A percentile compares a stretch with the other conserved stretches of the same genome.
These are phyloP conservation scores for Chaetoceros muelleri DNA, from an alignment of 108 stramenopile species.

Conservation along the genomic window DNA sequence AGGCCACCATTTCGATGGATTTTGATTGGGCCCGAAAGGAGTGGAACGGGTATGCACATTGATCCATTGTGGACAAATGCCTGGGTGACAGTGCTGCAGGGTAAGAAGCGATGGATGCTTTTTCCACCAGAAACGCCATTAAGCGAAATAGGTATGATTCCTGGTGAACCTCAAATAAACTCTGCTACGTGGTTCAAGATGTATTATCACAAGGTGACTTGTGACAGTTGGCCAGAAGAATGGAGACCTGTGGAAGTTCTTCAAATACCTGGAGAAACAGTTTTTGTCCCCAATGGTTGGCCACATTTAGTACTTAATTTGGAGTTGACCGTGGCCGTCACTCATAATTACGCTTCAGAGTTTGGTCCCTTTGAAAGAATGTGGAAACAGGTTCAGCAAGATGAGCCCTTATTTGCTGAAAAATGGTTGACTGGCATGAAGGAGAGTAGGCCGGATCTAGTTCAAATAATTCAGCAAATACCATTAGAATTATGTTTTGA, in stretches of 20 bases:
- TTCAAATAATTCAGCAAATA: too few relatives aligned
- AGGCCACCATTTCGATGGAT: slow-evolving; percentile 82
- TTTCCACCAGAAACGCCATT: slow-evolving; percentile 58
- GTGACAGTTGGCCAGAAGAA: slow-evolving; percentile 19
- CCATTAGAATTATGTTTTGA: too few relatives aligned
- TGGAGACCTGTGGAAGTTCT: slow-evolving; percentile 54
- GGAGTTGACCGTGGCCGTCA: slow-evolving; percentile 67
- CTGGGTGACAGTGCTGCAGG: slow-evolving; percentile 72
- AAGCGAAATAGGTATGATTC: slow-evolving; percentile 40
- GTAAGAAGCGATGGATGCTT: slow-evolving; percentile 71
- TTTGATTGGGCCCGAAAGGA: slow-evolving; percentile 61
- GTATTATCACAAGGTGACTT: slow-evolving; percentile 35
- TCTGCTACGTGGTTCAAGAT: slow-evolving; percentile 63
- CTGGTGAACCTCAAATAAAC: slow-evolving; percentile 53
- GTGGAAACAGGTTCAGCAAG: slow-evolving; percentile 24
- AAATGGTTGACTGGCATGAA: slow-evolving; percentile 20
- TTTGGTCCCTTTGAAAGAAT: slow-evolving; percentile 46
- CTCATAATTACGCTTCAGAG: slow-evolving; percentile 80
- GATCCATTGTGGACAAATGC: slow-evolving; percentile 81
- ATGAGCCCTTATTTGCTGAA: slow-evolving; percentile 50
- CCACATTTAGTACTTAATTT: slow-evolving; percentile 79
- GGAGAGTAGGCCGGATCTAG: slow-evolving; percentile 8
- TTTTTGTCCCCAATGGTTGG: slow-evolving; percentile 81
- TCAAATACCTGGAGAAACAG: slow-evolving; percentile 74
- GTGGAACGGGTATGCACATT: slow-evolving; percentile 78